phyloP scores from a whole-genome alignment of 139 green algal genomes.

The Mesotaenium endlicherianum region DNA sequence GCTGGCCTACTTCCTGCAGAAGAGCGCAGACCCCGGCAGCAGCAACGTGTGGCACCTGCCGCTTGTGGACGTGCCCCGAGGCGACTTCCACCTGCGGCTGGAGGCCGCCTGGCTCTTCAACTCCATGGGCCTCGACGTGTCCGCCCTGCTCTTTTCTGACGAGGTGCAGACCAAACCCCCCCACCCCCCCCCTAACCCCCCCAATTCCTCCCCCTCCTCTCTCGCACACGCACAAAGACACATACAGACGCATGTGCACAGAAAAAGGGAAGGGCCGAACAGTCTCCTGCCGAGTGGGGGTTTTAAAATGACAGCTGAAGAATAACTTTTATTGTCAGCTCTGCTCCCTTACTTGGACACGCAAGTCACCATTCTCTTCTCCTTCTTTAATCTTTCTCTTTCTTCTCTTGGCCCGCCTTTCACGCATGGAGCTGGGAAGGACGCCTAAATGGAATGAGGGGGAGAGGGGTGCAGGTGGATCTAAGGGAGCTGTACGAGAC shows the following conservation, averaged over 20 bases:
- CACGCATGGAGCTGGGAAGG: too few relatives aligned
- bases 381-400: background rate
- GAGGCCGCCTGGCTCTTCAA: conserved; percentile 26
- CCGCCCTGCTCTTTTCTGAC: conserved; percentile 31
- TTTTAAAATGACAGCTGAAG: too few relatives aligned
- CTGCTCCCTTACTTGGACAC: too few relatives aligned
- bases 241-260: too few relatives aligned
- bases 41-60: background rate
- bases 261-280: too few relatives aligned
- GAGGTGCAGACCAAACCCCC: conserved; percentile 10
- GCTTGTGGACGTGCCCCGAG: background rate
- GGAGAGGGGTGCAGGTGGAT: conserved; percentile 1
- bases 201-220: background rate
- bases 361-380: too few relatives aligned
- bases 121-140: background rate
- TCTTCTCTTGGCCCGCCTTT: too few relatives aligned
- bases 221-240: background rate
- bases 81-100: conserved; percentile 15
- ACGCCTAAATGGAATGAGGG: too few relatives aligned
- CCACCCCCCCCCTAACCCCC: background rate
- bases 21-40: background rate
- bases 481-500: background rate
- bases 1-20: conserved; percentile 18
- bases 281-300: background rate
- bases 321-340: too few relatives aligned